Conservation (phyloP, 305 asterid species). For the Solanum hybrid region DNA sequence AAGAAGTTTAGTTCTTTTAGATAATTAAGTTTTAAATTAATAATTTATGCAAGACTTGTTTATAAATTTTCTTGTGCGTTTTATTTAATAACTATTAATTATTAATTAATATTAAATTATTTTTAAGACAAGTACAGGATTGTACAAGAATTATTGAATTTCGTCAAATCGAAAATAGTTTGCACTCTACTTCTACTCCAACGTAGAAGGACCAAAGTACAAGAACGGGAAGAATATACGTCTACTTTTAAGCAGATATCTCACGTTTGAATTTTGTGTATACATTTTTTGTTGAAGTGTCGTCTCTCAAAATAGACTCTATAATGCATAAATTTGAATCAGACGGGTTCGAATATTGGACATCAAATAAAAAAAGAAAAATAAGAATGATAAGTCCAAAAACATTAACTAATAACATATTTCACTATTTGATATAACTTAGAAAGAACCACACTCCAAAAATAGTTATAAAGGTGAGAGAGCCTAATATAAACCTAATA, state of each 20-base stretch:
- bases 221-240: background rate
- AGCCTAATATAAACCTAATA: background rate
- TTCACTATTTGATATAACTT: background rate
- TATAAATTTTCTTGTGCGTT: background rate
- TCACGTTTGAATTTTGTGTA: background rate
- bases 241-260: background rate
- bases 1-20: background rate
- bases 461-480: background rate
- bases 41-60: background rate
- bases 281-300: background rate
- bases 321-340: background rate
- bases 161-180: background rate
- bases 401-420: background rate
- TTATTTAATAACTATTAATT: background rate
- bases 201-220: background rate
- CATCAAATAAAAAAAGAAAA: background rate
- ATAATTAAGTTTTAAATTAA: background rate
- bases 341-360: accelerated
- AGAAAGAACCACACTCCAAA: background rate
- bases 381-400: background rate
- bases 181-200: background rate
- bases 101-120: background rate
- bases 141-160: background rate
- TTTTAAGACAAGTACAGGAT: background rate
- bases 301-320: background rate